These are phyloP conservation scores for Fraxinus floribunda DNA, from an alignment of 305 asterid genomes.

Conservation along the genomic window DNA sequence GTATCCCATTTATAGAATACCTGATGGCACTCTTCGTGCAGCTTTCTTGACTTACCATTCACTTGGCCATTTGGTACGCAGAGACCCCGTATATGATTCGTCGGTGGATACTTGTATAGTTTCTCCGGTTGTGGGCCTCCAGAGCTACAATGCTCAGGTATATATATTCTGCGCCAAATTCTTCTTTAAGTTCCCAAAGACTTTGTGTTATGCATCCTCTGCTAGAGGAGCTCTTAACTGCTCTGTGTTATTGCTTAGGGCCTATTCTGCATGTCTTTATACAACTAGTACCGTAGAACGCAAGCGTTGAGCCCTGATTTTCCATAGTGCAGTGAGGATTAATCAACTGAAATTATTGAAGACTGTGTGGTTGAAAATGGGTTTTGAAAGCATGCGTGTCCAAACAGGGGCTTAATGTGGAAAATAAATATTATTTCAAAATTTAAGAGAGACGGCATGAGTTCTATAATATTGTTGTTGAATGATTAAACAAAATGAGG, in stretches of 20 bases:
- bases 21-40: slow-evolving; percentile 33
- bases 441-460: not conserved
- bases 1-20: slow-evolving; percentile 37
- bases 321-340: not conserved
- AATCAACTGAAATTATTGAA: not conserved
- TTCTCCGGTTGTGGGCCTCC: slow-evolving; percentile 34
- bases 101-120: slow-evolving; percentile 19
- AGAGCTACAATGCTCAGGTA: slow-evolving; percentile 36
- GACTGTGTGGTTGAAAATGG: too few relatives aligned
- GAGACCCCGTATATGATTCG: slow-evolving; percentile 15
- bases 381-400: too few relatives aligned
- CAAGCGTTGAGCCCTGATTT: not conserved
- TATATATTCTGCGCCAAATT: not conserved
- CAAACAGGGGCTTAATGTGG: not conserved
- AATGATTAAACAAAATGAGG: not conserved
- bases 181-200: not conserved
- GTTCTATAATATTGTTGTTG: not conserved
- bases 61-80: slow-evolving; percentile 30
- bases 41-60: slow-evolving; percentile 38
- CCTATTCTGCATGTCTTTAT: not conserved
- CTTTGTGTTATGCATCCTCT: not conserved
- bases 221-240: not conserved
- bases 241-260: not conserved
- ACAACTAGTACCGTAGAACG: not conserved
- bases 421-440: not conserved